These are phyloP conservation scores for Fusarium praegraminearum DNA, from an alignment of 2,329 filamentous ascomycete genomes.

Conservation along the genomic window DNA sequence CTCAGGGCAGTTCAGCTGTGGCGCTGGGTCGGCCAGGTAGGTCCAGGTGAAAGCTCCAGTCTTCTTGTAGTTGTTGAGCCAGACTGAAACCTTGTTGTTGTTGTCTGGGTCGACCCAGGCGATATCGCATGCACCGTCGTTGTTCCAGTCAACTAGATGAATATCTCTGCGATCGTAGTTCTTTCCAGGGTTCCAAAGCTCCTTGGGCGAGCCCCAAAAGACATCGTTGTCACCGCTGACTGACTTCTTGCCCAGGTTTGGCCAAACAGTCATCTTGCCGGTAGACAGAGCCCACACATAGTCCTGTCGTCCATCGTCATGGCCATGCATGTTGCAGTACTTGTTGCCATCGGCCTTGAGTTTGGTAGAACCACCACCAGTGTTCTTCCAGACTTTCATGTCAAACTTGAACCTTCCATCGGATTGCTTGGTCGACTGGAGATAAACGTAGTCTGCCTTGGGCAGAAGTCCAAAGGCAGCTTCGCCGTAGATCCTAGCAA, in stretches of 20 bases:
- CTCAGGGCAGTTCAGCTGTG: not conserved
- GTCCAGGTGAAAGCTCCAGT: not conserved
- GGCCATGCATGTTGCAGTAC: conserved; percentile 39
- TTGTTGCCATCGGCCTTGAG: conserved; percentile 29
- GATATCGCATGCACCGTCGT: conserved; percentile 18
- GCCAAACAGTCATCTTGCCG: conserved; percentile 13
- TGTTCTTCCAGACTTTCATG: conserved; percentile 23
- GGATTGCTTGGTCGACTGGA: not conserved
- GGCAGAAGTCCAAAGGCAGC: not conserved
- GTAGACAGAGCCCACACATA: conserved; percentile 30
- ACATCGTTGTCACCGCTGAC: not conserved
- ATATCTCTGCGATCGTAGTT: conserved; percentile 9
- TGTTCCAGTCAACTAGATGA: conserved; percentile 18
- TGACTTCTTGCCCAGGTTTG: conserved; percentile 7
- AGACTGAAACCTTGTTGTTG: conserved; percentile 12
- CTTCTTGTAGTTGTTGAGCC: conserved; percentile 13
- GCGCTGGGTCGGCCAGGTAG: conserved; percentile 1
- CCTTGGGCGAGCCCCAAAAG: not conserved
- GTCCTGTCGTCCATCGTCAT: conserved; percentile 26
- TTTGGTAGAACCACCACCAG: conserved; percentile 10
- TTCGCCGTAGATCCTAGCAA: conserved; percentile 30
- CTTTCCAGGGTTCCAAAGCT: conserved; percentile 5
- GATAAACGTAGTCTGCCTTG: conserved; percentile 32
- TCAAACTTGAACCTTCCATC: conserved; percentile 9
- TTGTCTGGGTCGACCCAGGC: conserved; percentile 6